Evolutionary conservation across 768 basidiomycete genomes (phyloP), one percentile per base, ranked within the genome.

Genomic region (Lactarius trivialis): DNA sequence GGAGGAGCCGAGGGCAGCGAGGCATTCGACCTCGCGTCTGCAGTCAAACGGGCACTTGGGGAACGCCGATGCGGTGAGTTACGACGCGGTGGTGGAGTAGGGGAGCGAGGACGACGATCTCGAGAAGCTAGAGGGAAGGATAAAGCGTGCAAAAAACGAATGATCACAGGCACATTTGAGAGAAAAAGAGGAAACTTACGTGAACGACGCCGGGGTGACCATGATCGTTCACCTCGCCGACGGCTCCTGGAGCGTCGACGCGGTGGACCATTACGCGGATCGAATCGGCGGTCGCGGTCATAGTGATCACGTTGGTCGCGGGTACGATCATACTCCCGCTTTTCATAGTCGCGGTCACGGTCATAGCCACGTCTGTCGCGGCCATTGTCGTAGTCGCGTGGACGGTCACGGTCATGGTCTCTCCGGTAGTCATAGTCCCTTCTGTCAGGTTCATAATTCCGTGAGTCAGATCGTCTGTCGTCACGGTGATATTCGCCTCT

Each of bases 141-240:
- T 60, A 34, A 19, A 14, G 34, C 11, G 9, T 26, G 32, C 1
- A 41, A 28, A 59, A 41, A 28, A 41, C n/a, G 48, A 37, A 41
- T 50, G 45, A 24, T 11, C 26, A 36, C n/a, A 34, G 19, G 51
- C 4, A 33, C 19, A 2, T 26, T 2, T 6, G 11, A 37, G 24
- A 19, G 34, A 15, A 30, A 21, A 30, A 21, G 36, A 49, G 52
- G 39, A 26, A 54, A 33, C 58, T 41, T 55, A 64, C 63, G 19
- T 51, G 63, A 64, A 64, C 58, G 63, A 43, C 63, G 63, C 24
- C 63, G 63, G n/a, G 63, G 63, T 60, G 63, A 64, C 58, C 63
- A 45, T 28, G 63, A 64, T 37, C 63, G 48, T 1, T 55, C 58
- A 33, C 60, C 63, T 21, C 63, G 53, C 54, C 58, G 48, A 32